Evolutionary conservation across 768 basidiomycete genomes (phyloP).

Genomic region (Mycena maculata): DNA sequence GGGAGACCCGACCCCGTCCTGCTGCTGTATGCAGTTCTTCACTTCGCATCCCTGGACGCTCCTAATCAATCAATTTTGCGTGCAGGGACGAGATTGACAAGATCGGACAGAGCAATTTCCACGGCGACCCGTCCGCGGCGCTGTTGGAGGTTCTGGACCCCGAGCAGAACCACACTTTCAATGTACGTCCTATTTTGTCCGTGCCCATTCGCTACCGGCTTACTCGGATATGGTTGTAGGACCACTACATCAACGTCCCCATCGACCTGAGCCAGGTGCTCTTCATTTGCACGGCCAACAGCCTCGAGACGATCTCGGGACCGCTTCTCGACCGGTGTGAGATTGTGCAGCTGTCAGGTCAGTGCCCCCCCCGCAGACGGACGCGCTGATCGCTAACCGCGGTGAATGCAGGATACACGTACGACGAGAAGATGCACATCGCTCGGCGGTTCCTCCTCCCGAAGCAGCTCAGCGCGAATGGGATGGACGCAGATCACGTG

Average conservation of each 20-base stretch:
- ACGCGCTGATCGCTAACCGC: not conserved
- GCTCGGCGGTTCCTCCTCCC: constrained; percentile 89
- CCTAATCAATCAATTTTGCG: constrained; percentile 28
- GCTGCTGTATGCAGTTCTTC: constrained; percentile 62
- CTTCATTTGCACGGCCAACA: constrained; percentile 94
- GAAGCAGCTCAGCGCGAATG: constrained; percentile 87
- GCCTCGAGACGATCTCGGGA: constrained; percentile 87
- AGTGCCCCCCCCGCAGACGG: constrained; percentile 27
- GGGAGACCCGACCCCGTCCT: constrained; percentile 85
- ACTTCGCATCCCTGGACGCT: constrained; percentile 30
- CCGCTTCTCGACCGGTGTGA: constrained; percentile 93
- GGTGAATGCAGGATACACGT: constrained; percentile 82
- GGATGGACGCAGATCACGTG: constrained; percentile 70
- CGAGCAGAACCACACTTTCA: constrained; percentile 89
- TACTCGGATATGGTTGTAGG: constrained; percentile 55
- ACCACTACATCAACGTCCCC: constrained; percentile 92
- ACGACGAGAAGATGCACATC: constrained; percentile 92
- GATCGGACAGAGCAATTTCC: constrained; percentile 86
- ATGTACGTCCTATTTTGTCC: constrained; percentile 54
- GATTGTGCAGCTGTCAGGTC: constrained; percentile 82
- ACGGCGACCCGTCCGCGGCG: constrained; percentile 93
- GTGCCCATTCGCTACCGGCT: not conserved
- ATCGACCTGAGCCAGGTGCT: constrained; percentile 89
- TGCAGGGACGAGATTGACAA: constrained; percentile 91
- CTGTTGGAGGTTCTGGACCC: constrained; percentile 94